Evolutionary conservation across 805 yeast species (phyloP).

Genomic region (Alloascoidea africana): DNA sequence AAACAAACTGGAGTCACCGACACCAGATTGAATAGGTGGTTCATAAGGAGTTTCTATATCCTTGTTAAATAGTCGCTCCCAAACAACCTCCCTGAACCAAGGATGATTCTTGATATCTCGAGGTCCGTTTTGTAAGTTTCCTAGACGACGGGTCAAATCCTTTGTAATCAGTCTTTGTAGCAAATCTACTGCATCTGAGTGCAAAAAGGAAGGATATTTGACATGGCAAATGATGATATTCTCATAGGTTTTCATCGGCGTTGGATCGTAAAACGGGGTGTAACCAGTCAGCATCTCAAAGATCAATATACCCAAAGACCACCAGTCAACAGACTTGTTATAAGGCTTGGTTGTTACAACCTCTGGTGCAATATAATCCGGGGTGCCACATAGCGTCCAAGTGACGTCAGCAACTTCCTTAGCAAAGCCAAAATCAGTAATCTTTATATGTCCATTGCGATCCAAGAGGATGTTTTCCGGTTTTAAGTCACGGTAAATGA

Average conservation of each 20-base stretch:
- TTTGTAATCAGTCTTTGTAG: conserved; percentile 64
- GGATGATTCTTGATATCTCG: conserved; percentile 77
- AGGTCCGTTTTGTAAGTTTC: conserved; percentile 79
- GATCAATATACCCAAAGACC: conserved; percentile 88
- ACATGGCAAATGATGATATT: conserved; percentile 76
- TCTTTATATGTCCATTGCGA: conserved; percentile 81
- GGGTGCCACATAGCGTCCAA: conserved; percentile 93
- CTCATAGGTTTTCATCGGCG: conserved; percentile 93
- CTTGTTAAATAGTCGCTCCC: conserved; percentile 79
- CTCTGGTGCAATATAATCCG: conserved; percentile 96
- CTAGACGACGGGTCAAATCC: conserved; percentile 75
- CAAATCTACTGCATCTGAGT: conserved; percentile 71
- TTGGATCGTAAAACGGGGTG: conserved; percentile 88
- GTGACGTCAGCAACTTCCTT: conserved; percentile 88
- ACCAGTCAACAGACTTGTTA: conserved; percentile 95
- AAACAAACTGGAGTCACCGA: conserved; percentile 80
- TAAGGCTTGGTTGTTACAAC: conserved; percentile 91
- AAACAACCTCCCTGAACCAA: conserved; percentile 88
- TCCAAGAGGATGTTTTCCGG: conserved; percentile 87
- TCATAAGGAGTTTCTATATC: conserved; percentile 95
- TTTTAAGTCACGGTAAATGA: conserved; percentile 83
- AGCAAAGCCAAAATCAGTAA: conserved; percentile 93
- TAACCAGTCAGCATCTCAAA: conserved; percentile 94
- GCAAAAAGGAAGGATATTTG: conserved; percentile 62
- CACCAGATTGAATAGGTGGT: conserved; percentile 87